Evolutionary conservation across 2,329 filamentous ascomycete species (phyloP), one percentile per base, ranked within the genome.

Genomic region (Aspergillus terreus): DNA sequence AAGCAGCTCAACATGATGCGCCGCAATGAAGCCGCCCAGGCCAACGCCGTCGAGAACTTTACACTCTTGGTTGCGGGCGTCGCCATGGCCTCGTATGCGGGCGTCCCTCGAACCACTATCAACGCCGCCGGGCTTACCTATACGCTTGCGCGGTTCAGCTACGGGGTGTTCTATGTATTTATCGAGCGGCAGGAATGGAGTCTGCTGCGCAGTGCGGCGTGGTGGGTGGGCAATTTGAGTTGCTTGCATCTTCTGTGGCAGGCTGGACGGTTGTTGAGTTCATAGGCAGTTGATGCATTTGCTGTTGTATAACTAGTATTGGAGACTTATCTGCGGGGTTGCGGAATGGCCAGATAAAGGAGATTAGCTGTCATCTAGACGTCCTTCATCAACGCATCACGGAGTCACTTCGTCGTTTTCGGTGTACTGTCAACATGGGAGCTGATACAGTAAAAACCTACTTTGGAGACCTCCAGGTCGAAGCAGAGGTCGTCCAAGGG

Each of bases 11-110:
- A 72, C 3, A 73, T 71, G 64, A 58, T 79, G 15, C 69, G 68
- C 46, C 72, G 77, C 27, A 70, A 72, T 54, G 73, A 78, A 51
- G 58, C 67, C 4, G 76, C 75, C n/a, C 72, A 76, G 53, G 73
- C 73, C 11, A 80, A 79, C 49, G 69, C 73, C 0, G 69, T 78
- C 2, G 60, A 63, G 47, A 63, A 63, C 27, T 64, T 57, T 30
- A 21, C 59, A 2, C 42, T 77, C 73, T 40, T 63, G 0, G 60
- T 60, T 6, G 59, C 53, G 0, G 70, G 69, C 4, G 62, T 78
- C 52, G 43, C 72, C 2, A 70, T 74, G 45, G 74, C 74, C 0
- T 67, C 71, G 2, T 53, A 72, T 12, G 66, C 74, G 0, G 70
- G 72, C 4, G 68, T 80, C 19, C 60, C 69, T 0, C 50, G 47